These are phyloP conservation scores for Fomes fomentarius DNA, from an alignment of 1,284 basidiomycete genomes.

Conservation along the genomic window DNA sequence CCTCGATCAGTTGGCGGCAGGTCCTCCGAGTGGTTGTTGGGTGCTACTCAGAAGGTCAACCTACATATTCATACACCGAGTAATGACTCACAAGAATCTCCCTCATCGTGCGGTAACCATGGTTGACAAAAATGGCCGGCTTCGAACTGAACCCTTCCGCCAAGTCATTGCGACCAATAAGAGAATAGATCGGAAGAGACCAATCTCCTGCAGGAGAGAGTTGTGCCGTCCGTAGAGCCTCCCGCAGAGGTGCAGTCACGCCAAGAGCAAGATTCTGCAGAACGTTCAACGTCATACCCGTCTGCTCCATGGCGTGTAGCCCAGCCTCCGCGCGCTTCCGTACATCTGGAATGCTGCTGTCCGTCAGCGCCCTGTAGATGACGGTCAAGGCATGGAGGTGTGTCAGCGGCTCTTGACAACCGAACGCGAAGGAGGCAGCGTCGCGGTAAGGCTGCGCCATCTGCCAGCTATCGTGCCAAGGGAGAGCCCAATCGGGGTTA, in stretches of 20 bases:
- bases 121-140: slow-evolving; percentile 45
- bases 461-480: slow-evolving; percentile 53
- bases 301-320: slow-evolving; percentile 61
- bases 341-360: slow-evolving; percentile 48
- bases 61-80: slow-evolving; percentile 1
- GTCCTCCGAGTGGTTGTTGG: slow-evolving; percentile 48
- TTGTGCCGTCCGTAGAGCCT: slow-evolving; percentile 84
- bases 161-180: slow-evolving; percentile 83
- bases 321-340: slow-evolving; percentile 69
- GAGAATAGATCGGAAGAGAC: slow-evolving; percentile 70
- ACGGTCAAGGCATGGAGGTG: slow-evolving; percentile 52
- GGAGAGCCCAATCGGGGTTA: slow-evolving; percentile 66
- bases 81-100: slow-evolving; percentile 57
- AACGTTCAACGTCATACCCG: slow-evolving; percentile 50
- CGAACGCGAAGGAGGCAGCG: slow-evolving; percentile 61
- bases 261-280: slow-evolving; percentile 69
- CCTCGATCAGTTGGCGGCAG: slow-evolving; percentile 53
- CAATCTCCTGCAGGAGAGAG: slow-evolving; percentile 75
- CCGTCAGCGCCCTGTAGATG: slow-evolving; percentile 61
- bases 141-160: slow-evolving; percentile 56
- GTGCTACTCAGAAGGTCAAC: slow-evolving; percentile 38
- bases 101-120: slow-evolving; percentile 58
- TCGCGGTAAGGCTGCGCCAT: slow-evolving; percentile 54
- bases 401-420: slow-evolving; percentile 56
- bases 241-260: slow-evolving; percentile 78